phyloP scores from a whole-genome alignment of 768 basidiomycete genomes.

The Mrakia blollopis region DNA sequence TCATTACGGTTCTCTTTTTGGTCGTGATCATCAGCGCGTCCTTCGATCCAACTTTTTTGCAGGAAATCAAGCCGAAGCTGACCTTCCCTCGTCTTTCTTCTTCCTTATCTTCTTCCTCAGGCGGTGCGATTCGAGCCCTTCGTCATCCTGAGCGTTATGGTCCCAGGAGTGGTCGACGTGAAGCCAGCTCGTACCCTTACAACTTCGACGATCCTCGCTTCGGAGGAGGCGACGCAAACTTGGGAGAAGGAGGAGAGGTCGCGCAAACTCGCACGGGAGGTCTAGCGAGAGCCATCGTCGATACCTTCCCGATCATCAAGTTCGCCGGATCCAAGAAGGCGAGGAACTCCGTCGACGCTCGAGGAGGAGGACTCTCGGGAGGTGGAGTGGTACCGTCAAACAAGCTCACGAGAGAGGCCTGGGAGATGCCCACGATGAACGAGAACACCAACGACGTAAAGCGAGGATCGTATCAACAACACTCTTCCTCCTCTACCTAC shows the following conservation, averaged over 20 bases:
- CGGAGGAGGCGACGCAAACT: constrained; percentile 43
- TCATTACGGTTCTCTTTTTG: constrained; percentile 77
- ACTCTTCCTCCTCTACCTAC: background rate
- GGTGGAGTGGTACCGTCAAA: background rate
- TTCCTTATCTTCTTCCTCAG: constrained; percentile 19
- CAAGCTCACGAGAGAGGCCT: background rate
- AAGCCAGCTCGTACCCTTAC: constrained; percentile 15
- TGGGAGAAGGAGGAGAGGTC: constrained; percentile 50
- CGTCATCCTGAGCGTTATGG: constrained; percentile 90
- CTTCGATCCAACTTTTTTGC: constrained; percentile 49
- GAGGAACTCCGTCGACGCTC: background rate
- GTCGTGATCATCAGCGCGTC: constrained; percentile 59
- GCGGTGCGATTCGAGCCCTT: constrained; percentile 70
- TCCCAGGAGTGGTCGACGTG: constrained; percentile 49
- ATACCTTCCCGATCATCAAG: constrained; percentile 91
- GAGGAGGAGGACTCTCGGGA: background rate
- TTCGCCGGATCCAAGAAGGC: constrained; percentile 51
- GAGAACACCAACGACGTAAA: background rate
- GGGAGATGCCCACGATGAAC: background rate
- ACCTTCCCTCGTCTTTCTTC: background rate
- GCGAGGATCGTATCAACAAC: background rate
- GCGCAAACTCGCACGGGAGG: constrained; percentile 66
- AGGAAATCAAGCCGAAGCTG: too few relatives aligned
- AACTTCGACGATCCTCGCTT: constrained; percentile 27
- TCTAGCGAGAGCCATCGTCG: constrained; percentile 83